Base-by-base conservation (phyloP, 805 yeast species). In the Yamadazyma insecticola region DNA sequence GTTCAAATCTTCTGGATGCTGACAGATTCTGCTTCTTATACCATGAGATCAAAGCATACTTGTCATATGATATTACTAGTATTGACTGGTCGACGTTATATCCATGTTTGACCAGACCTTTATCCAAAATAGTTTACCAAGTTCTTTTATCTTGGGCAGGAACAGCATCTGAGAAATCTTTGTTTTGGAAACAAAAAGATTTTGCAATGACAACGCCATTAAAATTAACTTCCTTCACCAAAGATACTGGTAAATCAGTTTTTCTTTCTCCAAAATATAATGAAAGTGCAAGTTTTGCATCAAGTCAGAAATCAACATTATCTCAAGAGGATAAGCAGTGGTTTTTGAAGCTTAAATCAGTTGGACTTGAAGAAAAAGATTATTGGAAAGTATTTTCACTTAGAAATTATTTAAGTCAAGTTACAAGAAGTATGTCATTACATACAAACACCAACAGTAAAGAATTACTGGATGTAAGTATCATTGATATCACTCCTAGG, bases 1-100 rank as follows among this genome's bases (percentile, higher is more conserved):
- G 84, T 1, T 63, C 67, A 2, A 76, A 76, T 44, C 53, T 88
- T 16, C 67, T 81, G 9, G 67, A 76, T 14, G 92, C 97, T 0
- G 97, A 92, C 43, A 60, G 76, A 8, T 86, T 81, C 44, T 90
- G 97, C 47, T 70, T 87, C 51, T 58, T 89, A 5, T 81, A 85
- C 38, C 97, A 97, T 0, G 66, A 85, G 21, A 70, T 92, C 8
- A 69, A 85, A 37, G 81, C 86, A 1, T 87, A 72, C 47, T 72
- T 92, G 48, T 76, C 75, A 21, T 81, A 86, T 50, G 97, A 90
- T 43, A 70, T 89, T 1, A 63, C 78, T 1, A 80, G 72, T 24
- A 77, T 85, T 43, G 57, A 70, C 1, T 78, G 88, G 75, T 74
- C 78, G 11, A 66, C 76, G 2, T 55, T 90, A 24, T 74, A 78